Evolutionary conservation across 257 asterid genomes (phyloP), one percentile per base, ranked within the genome.

Genomic region (Penstemon newberryi): DNA sequence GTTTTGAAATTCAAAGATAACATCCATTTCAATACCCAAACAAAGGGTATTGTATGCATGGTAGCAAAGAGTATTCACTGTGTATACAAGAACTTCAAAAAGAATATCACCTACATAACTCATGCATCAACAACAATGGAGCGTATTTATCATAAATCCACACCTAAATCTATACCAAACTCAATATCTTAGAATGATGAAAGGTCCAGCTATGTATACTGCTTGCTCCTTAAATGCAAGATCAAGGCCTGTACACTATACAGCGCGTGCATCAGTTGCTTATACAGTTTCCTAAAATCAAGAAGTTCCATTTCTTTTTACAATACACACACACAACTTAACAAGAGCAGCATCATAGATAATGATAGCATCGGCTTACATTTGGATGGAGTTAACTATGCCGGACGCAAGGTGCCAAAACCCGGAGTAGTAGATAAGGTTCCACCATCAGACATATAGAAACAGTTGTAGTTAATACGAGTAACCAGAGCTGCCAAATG

Each of bases 401-500:
- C n/a, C 5, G 79, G 63, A 39, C 81, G 84, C 45, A 53, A 62
- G 19, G 67, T 45, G 49, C 77, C 82, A 46, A 90, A 73, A 73
- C 83, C 83, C 43, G 93, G 77, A 56, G 88, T 73, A 3, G 84
- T 75, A 41, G 67, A 73, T 80, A 85, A 70, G 70, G 69, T 79
- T 38, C 99, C 97, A 11, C 77, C 86, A 39, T 90, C 95, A 1
- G 97, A 87, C 99, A 91, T 84, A 75, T 94, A 94, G 88, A 83
- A 94, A 63, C 78, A 81, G 84, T 91, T 94, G 79, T 88, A 91
- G 81, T 94, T 94, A 41, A 89, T 87, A 69, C 96, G 87, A 39
- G 97, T 87, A n/a, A 89, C 97, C 53, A 94, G 82, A 78, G 89
- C 99, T 8, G 95, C 97, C 66, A 91, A 78, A 69, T 94, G 97